Percentiles rank a stretch among this genome's conserved stretches.
Conservation (phyloP, 805 yeast species). For the Sugiyamaella smithiae region DNA sequence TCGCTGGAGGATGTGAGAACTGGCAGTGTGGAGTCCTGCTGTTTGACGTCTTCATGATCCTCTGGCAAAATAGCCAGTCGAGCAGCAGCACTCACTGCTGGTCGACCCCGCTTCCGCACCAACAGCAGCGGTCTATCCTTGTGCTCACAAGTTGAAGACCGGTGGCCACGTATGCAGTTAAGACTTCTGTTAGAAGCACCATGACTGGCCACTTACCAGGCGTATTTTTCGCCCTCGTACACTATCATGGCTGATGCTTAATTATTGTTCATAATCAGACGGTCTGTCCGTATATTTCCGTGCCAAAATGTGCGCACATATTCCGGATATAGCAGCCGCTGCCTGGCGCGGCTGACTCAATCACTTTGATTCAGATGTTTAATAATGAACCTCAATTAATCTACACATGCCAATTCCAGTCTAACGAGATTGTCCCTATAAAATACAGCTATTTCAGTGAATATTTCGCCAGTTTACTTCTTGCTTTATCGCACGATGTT, state of each 20-base stretch:
- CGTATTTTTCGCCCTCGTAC: constrained; percentile 74
- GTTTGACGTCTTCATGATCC: background rate
- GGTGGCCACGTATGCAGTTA: constrained; percentile 83
- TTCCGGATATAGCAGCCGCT: background rate
- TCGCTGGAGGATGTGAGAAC: background rate
- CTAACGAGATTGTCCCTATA: no score
- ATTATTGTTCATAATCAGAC: background rate
- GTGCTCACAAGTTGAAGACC: constrained; percentile 85
- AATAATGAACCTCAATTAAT: no score
- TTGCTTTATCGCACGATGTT: no score
- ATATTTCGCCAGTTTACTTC: no score
- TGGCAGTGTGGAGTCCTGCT: background rate
- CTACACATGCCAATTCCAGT: no score
- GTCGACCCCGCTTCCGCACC: constrained; percentile 89
- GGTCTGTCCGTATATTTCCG: background rate
- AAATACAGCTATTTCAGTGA: no score
- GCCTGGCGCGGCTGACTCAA: background rate
- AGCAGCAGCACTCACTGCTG: constrained; percentile 56
- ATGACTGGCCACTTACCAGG: constrained; percentile 47
- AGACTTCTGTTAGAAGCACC: constrained; percentile 23
- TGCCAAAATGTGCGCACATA: background rate
- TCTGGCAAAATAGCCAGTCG: constrained; percentile 47
- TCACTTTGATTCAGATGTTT: no score
- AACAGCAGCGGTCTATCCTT: constrained; percentile 74
- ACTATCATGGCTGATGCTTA: constrained; percentile 55